Base-by-base conservation (phyloP, 192 early-diverging fungal species). In the Thoreauomyces humboldtii region DNA sequence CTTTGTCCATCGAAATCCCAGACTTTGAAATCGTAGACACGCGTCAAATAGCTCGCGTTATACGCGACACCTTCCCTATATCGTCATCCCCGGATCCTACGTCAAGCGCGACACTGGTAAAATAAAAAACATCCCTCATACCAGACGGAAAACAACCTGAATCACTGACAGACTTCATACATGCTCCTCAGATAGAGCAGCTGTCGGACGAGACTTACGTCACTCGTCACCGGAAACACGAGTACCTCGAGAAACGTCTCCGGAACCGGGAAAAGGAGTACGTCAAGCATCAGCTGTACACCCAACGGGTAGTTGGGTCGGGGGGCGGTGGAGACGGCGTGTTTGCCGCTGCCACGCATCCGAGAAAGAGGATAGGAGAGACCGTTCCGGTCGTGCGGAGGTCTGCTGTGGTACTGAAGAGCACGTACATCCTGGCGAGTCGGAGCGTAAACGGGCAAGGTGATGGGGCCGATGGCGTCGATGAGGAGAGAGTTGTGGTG, bases 241-340 rank as follows among this genome's bases (percentile, higher is more conserved):
- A 68, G 28, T 59, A 60, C 24, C 19, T 48, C 9, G 65, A 68
- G 35, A 59, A 51, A 25, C 25, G 65, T 3, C 14, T 60, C 22
- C 29, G 33, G 9, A 68, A 68, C 33, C 42, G 55, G 21, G 65
- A 68, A 28, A 59, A 48, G 27, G 65, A 68, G 42, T 57, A 55
- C 7, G 64, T 66, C 41, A 52, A 54, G 24, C 64, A 66, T 43
- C 54, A 66, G 19, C 54, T 66, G 14, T 57, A 57, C 33, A 31
- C 15, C 4, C 55, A 36, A 3, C 55, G 55, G n/a, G n/a, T n/a
- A n/a, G n/a, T n/a, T n/a, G n/a, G n/a, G n/a, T n/a, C n/a, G n/a
- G n/a, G n/a, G n/a, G n/a, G n/a, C n/a, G n/a, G n/a, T n/a, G n/a
- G n/a, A n/a, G n/a, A n/a, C n/a, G n/a, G n/a, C n/a, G n/a, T n/a